phyloP scores from a whole-genome alignment of 805 yeast genomes.

The Yarrowia hollandica region DNA sequence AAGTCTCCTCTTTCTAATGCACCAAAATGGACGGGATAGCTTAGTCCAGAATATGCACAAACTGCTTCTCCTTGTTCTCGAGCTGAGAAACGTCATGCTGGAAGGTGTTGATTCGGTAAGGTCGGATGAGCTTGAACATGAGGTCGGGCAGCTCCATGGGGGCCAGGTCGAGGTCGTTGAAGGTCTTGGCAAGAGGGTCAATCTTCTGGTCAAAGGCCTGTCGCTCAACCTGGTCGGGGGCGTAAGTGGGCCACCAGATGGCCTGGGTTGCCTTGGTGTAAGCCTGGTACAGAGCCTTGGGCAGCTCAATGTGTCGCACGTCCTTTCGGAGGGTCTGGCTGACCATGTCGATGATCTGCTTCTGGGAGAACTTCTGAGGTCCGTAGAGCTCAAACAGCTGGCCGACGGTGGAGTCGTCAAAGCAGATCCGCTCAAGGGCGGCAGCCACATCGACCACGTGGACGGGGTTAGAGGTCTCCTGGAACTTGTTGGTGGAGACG shows the following conservation, averaged over 20 bases:
- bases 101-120: slow-evolving; percentile 37
- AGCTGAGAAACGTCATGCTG: slow-evolving; percentile 37
- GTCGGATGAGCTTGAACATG: slow-evolving; percentile 38
- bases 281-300: slow-evolving; percentile 44
- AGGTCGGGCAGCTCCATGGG: slow-evolving; percentile 50
- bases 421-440: slow-evolving; percentile 76
- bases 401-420: slow-evolving; percentile 77
- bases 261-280: slow-evolving; percentile 44
- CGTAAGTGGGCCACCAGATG: slow-evolving; percentile 51
- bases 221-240: slow-evolving; percentile 75
- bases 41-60: slow-evolving; percentile 37
- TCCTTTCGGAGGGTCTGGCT: slow-evolving; percentile 56
- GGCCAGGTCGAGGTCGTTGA: slow-evolving; percentile 65
- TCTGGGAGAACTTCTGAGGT: slow-evolving; percentile 59
- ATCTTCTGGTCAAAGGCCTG: slow-evolving; percentile 64
- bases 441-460: slow-evolving; percentile 75
- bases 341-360: slow-evolving; percentile 69
- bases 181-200: slow-evolving; percentile 61
- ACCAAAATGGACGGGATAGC: too few species aligned
- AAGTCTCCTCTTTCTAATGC: too few species aligned
- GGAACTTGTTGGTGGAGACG: slow-evolving; percentile 65
- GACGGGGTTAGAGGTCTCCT: slow-evolving; percentile 66
- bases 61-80: slow-evolving; percentile 37
- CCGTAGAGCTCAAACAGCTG: slow-evolving; percentile 74
- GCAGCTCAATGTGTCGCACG: slow-evolving; percentile 44